Conservation (phyloP, 306 rosid species). For the Potentilla sterilis region DNA sequence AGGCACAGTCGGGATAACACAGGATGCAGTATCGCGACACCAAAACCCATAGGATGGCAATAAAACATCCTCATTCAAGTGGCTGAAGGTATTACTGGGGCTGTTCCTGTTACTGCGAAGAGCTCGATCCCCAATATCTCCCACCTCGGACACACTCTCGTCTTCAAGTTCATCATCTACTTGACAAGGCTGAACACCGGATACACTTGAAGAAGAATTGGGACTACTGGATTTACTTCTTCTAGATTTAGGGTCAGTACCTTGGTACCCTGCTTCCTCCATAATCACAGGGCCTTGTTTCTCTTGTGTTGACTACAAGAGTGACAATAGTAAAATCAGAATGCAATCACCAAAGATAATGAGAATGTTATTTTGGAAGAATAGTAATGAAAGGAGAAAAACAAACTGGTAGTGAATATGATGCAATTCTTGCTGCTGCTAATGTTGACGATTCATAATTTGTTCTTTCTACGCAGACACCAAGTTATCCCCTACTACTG, state of each 20-base stretch:
- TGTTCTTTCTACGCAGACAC: not conserved
- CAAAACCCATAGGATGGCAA: slow-evolving; percentile 29
- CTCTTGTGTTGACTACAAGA: slow-evolving; percentile 28
- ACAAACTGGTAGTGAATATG: not conserved
- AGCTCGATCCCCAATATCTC: slow-evolving; percentile 86
- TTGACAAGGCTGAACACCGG: slow-evolving; percentile 34
- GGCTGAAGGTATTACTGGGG: slow-evolving; percentile 35
- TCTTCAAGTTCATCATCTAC: slow-evolving; percentile 38
- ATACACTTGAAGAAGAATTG: slow-evolving; percentile 46
- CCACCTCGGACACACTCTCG: slow-evolving; percentile 75
- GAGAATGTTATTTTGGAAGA: not conserved
- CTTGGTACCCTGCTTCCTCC: slow-evolving; percentile 7
- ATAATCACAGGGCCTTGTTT: slow-evolving; percentile 19
- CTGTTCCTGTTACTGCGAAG: slow-evolving; percentile 54
- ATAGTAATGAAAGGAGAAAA: not conserved
- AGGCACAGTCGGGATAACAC: slow-evolving; percentile 39
- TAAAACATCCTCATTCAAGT: slow-evolving; percentile 31
- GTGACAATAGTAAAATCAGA: slow-evolving; percentile 1
- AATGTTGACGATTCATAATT: not conserved
- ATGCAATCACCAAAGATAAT: not conserved
- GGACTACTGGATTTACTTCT: slow-evolving; percentile 40
- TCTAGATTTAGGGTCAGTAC: slow-evolving; percentile 16
- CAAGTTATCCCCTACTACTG: slow-evolving; percentile 2
- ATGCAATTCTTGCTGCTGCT: slow-evolving; percentile 10
- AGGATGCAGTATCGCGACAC: slow-evolving; percentile 15